phyloP scores from a whole-genome alignment of 257 asterid species.

The Henckelia pumila region DNA sequence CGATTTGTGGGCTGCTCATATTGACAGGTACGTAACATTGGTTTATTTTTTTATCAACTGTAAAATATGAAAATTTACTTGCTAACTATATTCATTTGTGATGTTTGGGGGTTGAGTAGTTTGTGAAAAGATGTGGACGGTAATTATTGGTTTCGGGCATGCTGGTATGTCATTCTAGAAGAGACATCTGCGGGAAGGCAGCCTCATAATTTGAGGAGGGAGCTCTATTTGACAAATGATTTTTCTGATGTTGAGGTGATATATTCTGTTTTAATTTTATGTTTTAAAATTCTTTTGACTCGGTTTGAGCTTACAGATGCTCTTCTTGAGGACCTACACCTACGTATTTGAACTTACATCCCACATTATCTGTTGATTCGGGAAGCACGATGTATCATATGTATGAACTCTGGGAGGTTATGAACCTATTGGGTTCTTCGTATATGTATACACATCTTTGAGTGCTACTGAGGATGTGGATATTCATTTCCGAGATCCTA shows the following conservation, averaged over 20 bases:
- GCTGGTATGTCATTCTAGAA: too few relatives aligned
- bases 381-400: constrained; percentile 5
- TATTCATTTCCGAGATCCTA: not conserved
- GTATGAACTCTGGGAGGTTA: not conserved
- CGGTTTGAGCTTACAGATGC: not conserved
- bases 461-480: not conserved
- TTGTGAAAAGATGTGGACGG: too few relatives aligned
- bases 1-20: too few relatives aligned
- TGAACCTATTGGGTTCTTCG: not conserved
- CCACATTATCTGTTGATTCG: not conserved
- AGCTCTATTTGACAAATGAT: constrained; percentile 77
- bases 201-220: constrained; percentile 87
- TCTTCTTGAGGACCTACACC: not conserved
- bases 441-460: not conserved
- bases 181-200: constrained; percentile 89
- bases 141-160: too few relatives aligned
- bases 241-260: constrained; percentile 83
- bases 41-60: too few relatives aligned
- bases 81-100: too few relatives aligned
- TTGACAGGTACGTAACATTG: too few relatives aligned
- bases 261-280: constrained; percentile 15
- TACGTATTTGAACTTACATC: not conserved
- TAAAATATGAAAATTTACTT: too few relatives aligned
- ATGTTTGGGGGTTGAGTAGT: too few relatives aligned
- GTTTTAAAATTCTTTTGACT: not conserved